Conservation (phyloP, 768 basidiomycete species). For the Suillus subalutaceus region DNA sequence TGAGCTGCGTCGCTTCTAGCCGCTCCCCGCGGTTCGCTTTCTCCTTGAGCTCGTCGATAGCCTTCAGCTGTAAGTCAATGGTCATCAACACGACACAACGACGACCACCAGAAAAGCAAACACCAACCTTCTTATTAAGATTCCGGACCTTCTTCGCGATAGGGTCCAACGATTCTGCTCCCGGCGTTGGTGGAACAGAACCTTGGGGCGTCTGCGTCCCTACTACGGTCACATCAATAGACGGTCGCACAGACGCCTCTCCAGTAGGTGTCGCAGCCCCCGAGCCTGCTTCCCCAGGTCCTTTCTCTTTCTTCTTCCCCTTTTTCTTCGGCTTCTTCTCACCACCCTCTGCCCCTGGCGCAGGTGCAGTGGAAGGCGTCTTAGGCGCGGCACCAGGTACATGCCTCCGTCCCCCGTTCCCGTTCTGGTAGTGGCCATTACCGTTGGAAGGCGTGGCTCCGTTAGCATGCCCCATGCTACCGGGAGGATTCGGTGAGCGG, state of each 20-base stretch:
- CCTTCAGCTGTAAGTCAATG: constrained; percentile 72
- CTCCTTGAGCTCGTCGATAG: constrained; percentile 98
- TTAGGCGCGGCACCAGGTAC: constrained; percentile 76
- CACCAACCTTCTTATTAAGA: constrained; percentile 88
- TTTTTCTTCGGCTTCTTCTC: constrained; percentile 60
- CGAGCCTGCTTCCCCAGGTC: constrained; percentile 23
- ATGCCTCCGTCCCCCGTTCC: constrained; percentile 47
- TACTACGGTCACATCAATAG: constrained; percentile 40
- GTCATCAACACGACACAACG: constrained; percentile 14
- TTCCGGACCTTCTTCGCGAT: constrained; percentile 92
- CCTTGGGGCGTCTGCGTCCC: constrained; percentile 17
- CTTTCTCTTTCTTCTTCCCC: constrained; percentile 42
- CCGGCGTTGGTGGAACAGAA: constrained; percentile 56
- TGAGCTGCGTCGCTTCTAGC: constrained; percentile 92
- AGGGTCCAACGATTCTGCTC: constrained; percentile 69
- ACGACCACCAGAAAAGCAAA: constrained; percentile 2
- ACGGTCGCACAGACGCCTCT: constrained; percentile 30
- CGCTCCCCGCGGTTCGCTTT: constrained; percentile 88
- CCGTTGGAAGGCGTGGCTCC: constrained; percentile 31
- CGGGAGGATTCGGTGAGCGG: constrained; percentile 58
- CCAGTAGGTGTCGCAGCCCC: constrained; percentile 33
- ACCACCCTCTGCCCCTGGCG: constrained; percentile 28
- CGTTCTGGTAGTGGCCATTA: constrained; percentile 34
- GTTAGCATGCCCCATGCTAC: constrained; percentile 28
- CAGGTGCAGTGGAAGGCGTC: constrained; percentile 48